Conservation (phyloP, 2,329 filamentous ascomycete species). For the Beauveria sp. region DNA sequence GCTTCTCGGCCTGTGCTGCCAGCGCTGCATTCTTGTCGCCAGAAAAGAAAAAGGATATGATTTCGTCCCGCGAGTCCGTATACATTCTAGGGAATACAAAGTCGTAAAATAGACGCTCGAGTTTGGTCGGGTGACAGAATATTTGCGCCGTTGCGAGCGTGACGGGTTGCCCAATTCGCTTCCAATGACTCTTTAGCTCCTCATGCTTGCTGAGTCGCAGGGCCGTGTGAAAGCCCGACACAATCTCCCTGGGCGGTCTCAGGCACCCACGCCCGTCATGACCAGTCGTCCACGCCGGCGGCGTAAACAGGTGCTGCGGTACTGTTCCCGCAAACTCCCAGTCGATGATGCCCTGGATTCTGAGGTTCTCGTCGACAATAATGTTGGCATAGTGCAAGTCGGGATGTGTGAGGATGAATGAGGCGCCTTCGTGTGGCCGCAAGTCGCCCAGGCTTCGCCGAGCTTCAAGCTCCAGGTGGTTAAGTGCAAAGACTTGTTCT, state of each 20-base stretch:
- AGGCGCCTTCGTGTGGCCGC: background rate
- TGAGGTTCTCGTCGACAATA: constrained; percentile 18
- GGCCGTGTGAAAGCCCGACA: background rate
- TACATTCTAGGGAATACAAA: background rate
- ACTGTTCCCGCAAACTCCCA: constrained; percentile 18
- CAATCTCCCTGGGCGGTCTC: background rate
- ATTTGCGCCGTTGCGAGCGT: background rate
- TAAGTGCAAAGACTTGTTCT: background rate
- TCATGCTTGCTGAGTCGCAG: background rate
- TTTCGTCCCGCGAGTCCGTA: background rate
- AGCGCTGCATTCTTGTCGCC: background rate
- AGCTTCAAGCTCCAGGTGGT: background rate
- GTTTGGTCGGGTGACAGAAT: background rate
- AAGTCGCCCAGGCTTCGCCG: background rate
- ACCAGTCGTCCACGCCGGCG: constrained; percentile 16
- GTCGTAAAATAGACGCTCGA: background rate
- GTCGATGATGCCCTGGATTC: constrained; percentile 20
- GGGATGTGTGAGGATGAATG: constrained; percentile 12
- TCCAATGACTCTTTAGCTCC: background rate
- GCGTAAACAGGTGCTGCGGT: constrained; percentile 14
- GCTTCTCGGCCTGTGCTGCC: background rate
- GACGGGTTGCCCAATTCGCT: background rate
- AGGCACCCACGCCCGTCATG: background rate
- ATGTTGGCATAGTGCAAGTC: constrained; percentile 18
- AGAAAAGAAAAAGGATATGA: background rate